Evolutionary conservation across 2,329 filamentous ascomycete species (phyloP).

Genomic region (Phoma herbarum): DNA sequence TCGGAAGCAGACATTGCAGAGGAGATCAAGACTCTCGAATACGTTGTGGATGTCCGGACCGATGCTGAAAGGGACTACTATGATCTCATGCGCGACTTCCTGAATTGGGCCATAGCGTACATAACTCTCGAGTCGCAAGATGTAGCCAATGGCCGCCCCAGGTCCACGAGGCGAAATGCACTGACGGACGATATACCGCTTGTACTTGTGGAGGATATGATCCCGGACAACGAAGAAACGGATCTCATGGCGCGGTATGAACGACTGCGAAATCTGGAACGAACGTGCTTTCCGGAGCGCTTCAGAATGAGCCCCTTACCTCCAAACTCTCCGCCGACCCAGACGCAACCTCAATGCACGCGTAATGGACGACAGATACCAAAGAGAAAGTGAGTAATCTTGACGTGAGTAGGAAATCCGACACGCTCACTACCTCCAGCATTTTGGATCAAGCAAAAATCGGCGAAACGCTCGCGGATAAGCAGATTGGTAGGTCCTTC

Average conservation of each 20-base stretch:
- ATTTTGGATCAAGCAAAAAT: background rate
- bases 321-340: background rate
- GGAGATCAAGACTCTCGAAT: background rate
- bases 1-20: background rate
- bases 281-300: background rate
- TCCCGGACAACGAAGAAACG: background rate
- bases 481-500: no score
- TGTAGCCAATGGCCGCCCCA: background rate
- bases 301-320: background rate
- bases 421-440: background rate
- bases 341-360: background rate
- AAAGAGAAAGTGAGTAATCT: background rate
- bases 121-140: background rate
- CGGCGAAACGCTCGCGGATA: no score
- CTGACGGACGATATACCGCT: background rate
- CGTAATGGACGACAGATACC: constrained; percentile 4
- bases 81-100: constrained; percentile 1
- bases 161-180: background rate
- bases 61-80: background rate
- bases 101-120: constrained; percentile 1
- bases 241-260: background rate
- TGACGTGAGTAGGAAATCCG: background rate
- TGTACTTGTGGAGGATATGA: background rate
- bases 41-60: background rate
- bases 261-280: background rate